Conservation (phyloP, 768 basidiomycete genomes). For the Podaxis carcinomalis region DNA sequence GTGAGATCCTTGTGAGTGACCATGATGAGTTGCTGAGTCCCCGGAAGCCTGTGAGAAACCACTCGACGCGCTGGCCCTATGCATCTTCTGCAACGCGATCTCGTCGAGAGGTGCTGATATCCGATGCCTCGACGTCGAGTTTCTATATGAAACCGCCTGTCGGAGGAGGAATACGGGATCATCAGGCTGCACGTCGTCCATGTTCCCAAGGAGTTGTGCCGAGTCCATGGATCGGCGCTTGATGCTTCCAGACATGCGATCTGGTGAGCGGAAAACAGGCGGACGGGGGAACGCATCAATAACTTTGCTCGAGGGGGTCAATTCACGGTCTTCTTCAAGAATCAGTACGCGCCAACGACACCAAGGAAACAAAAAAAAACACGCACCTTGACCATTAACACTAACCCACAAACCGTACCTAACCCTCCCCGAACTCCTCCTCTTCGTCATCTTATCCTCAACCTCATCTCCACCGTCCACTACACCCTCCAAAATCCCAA, state of each 20-base stretch:
- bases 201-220: constrained; percentile 58
- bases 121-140: constrained; percentile 63
- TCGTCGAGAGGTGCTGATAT: constrained; percentile 81
- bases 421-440: constrained; percentile 73
- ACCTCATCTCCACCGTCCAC: constrained; percentile 98
- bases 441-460: constrained; percentile 85
- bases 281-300: constrained; percentile 80
- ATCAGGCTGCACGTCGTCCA: constrained; percentile 71
- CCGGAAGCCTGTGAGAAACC: constrained; percentile 34
- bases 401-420: constrained; percentile 75
- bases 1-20: constrained; percentile 25
- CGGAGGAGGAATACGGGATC: constrained; percentile 92
- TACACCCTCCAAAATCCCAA: constrained; percentile 95
- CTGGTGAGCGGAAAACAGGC: constrained; percentile 43
- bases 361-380: constrained; percentile 4
- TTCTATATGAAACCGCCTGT: constrained; percentile 72
- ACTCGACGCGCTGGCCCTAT: constrained; percentile 67
- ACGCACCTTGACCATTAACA: constrained; percentile 61
- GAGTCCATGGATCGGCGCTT: constrained; percentile 90
- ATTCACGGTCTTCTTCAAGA: constrained; percentile 57
- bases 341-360: constrained; percentile 3
- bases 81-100: constrained; percentile 68
- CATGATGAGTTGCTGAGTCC: not conserved
- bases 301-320: constrained; percentile 76
- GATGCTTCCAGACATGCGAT: constrained; percentile 53